Conservation (phyloP, 1,284 basidiomycete species). For the Sporisorium sorghi region DNA sequence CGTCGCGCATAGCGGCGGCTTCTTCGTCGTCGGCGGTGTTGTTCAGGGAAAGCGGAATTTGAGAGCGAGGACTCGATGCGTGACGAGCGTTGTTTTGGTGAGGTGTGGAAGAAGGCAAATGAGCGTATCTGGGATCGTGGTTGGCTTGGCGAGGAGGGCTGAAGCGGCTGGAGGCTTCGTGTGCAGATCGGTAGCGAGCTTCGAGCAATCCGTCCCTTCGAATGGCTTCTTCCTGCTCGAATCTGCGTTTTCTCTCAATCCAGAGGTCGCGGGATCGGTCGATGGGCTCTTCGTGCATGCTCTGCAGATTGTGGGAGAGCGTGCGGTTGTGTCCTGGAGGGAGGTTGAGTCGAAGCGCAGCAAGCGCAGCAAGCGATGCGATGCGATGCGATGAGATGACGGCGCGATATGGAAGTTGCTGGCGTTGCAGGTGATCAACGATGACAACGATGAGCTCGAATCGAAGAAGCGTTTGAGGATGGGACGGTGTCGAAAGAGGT, state of each 20-base stretch:
- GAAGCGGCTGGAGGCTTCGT: slow-evolving; percentile 29
- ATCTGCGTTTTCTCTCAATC: slow-evolving; percentile 53
- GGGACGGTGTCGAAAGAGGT: neutral
- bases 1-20: slow-evolving; percentile 43
- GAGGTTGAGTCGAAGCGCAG: slow-evolving; percentile 8
- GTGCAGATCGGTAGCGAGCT: slow-evolving; percentile 30
- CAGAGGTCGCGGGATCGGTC: slow-evolving; percentile 53
- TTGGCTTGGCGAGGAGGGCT: slow-evolving; percentile 26
- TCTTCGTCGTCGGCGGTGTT: too few species aligned
- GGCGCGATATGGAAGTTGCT: neutral
- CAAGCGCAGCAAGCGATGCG: neutral
- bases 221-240: slow-evolving; percentile 42
- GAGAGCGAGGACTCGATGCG: slow-evolving; percentile 23
- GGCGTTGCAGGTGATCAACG: neutral
- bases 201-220: slow-evolving; percentile 44
- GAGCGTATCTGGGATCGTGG: slow-evolving; percentile 34
- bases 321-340: neutral
- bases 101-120: slow-evolving; percentile 11
- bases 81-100: slow-evolving; percentile 16
- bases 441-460: neutral
- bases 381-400: neutral
- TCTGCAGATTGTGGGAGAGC: slow-evolving; percentile 29
- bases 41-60: slow-evolving; percentile 7
- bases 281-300: slow-evolving; percentile 56
- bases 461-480: neutral